These are phyloP conservation scores for Marchantia paleacea DNA, from an alignment of 225 moss, liverwort and hornwort species.

Conservation along the genomic window DNA sequence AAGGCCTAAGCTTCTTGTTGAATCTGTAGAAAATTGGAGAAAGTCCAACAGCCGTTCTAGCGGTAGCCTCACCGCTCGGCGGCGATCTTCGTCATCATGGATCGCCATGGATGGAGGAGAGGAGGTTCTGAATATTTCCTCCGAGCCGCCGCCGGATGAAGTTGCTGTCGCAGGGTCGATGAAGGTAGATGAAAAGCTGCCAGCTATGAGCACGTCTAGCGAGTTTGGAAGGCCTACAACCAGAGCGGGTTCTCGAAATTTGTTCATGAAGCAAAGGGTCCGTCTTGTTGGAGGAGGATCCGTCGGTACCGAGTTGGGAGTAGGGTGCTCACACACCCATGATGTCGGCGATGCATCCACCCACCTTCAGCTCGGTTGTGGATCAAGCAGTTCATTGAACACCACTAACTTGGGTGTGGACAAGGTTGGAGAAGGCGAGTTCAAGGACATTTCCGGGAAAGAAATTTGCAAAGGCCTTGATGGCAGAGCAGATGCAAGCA, in stretches of 20 bases:
- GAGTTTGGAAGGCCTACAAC: conserved; percentile 3
- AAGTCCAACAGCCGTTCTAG: conserved; percentile 1
- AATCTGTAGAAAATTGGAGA: conserved; percentile 9
- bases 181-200: conserved; percentile 3
- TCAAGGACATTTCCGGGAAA: background rate
- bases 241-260: background rate
- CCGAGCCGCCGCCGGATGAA: background rate
- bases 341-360: conserved; percentile 2
- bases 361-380: conserved; percentile 17
- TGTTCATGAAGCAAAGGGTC: background rate
- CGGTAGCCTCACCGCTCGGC: background rate
- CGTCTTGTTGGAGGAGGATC: background rate
- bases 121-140: background rate
- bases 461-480: background rate
- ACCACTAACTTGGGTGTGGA: background rate
- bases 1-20: conserved; percentile 1
- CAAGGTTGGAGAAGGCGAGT: background rate
- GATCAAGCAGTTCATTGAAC: conserved; percentile 12
- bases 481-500: background rate
- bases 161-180: background rate
- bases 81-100: background rate
- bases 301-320: background rate
- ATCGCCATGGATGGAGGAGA: background rate
- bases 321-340: background rate
- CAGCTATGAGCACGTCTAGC: background rate